Conservation (phyloP, 352 stramenopile genomes). For the Phytophthora sansomeana region DNA sequence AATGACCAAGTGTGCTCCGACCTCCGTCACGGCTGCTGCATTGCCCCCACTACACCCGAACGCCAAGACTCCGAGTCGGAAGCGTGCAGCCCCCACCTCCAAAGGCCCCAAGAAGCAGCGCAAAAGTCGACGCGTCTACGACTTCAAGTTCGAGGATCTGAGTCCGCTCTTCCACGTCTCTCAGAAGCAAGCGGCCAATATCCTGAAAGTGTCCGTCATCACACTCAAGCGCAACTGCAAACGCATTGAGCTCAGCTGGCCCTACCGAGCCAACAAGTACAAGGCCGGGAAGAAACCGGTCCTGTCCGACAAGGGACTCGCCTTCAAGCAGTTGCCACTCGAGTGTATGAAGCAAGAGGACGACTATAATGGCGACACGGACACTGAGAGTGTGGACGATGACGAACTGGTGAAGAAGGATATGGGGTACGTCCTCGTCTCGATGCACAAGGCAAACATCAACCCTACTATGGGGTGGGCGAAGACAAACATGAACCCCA, state of each 20-base stretch:
- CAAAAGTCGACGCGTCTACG: conserved; percentile 56
- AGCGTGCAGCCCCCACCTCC: conserved; percentile 12
- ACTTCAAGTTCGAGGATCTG: conserved; percentile 50
- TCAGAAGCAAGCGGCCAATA: conserved; percentile 43
- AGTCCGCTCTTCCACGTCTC: conserved; percentile 57
- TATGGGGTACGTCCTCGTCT: conserved; percentile 8
- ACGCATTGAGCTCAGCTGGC: conserved; percentile 38
- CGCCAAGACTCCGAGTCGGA: conserved; percentile 6
- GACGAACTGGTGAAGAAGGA: conserved; percentile 16
- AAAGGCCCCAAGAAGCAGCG: conserved; percentile 28
- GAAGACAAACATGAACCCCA: not conserved
- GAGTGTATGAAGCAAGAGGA: conserved; percentile 25
- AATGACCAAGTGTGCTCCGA: conserved; percentile 9
- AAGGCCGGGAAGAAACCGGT: conserved; percentile 3
- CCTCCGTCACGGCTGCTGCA: not conserved
- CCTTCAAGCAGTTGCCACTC: conserved; percentile 32
- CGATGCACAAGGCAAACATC: conserved; percentile 10
- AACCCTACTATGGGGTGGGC: not conserved
- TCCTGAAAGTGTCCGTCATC: conserved; percentile 44
- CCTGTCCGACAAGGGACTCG: conserved; percentile 1
- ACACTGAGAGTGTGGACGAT: conserved; percentile 31
- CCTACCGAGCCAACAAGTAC: conserved; percentile 48
- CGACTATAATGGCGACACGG: conserved; percentile 14
- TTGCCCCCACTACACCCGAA: not conserved
- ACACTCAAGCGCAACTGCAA: conserved; percentile 56